Base-by-base conservation (phyloP, 2,329 filamentous ascomycete genomes). In the Cladosporium sp. region DNA sequence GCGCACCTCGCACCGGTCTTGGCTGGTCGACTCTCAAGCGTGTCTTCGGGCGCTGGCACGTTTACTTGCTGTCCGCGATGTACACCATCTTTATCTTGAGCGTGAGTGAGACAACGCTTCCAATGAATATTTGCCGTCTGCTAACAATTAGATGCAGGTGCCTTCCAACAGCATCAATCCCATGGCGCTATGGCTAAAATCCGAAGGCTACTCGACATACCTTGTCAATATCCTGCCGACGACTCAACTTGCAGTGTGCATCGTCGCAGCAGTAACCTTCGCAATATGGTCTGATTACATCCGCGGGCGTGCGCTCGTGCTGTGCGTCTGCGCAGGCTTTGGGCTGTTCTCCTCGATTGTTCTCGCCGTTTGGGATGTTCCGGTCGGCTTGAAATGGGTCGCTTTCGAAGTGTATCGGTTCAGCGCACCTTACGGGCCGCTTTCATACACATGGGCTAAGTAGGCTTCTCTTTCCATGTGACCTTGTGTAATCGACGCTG, bases 81-180 rank as follows among this genome's bases (percentile, higher is more conserved):
- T 90, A 90, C 72, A 81, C 89, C 60, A 76, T 85, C 54, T 90
- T 89, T 78, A 89, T 88, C 75, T 90, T 90, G 69, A 86, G 83
- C 1, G 57, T 59, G 28, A 79, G 77, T 1, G 36, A n/a, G 77
- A 48, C 14, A n/a, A 28, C 4, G 16, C 16, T 23, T 11, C 28
- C 14, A 43, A 13, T 43, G n/a, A 32, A 23, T 71, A 77, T 13
- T 3, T 21, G n/a, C 60, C 16, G 11, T 21, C 26, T 43, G 18
- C 36, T 43, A 43, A 54, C 49, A 46, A 5, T 57, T 5, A 28
- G 8, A 14, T 14, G 30, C 21, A 64, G 62, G 26, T 36, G 11
- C 62, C 62, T 10, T 64, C 62, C 39, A 46, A 54, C 62, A 49
- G 39, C 53, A 26, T 64, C 62, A 39, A 64, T 10, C 62, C 62